Evolutionary conservation across 1,284 basidiomycete species (phyloP).

Genomic region (Cutaneotrichosporon spelunceum): DNA sequence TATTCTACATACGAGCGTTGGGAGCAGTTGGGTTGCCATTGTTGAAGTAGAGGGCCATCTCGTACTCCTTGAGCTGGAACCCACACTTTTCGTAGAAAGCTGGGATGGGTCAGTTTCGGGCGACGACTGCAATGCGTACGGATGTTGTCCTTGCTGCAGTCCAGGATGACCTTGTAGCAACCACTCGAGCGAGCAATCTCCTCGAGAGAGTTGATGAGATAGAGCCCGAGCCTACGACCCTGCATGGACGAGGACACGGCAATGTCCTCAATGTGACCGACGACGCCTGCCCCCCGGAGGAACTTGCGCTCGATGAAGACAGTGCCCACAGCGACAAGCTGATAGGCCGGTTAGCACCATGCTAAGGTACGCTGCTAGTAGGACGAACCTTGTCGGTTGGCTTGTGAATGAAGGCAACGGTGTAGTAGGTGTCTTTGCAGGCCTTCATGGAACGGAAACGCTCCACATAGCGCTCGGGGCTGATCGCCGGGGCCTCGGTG

Average conservation of each 20-base stretch:
- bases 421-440: conserved; percentile 68
- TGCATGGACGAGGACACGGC: conserved; percentile 83
- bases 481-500: conserved; percentile 70
- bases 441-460: conserved; percentile 59
- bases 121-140: conserved; percentile 58
- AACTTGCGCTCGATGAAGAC: conserved; percentile 93
- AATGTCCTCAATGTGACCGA: conserved; percentile 97
- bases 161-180: conserved; percentile 94
- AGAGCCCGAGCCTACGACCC: conserved; percentile 78
- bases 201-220: conserved; percentile 80
- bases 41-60: conserved; percentile 65
- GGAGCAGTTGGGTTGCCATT: background rate
- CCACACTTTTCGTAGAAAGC: conserved; percentile 98
- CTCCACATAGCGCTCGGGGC: conserved; percentile 62
- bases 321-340: conserved; percentile 77
- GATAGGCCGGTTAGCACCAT: background rate
- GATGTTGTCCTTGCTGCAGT: conserved; percentile 87
- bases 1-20: conserved; percentile 7
- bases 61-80: conserved; percentile 77
- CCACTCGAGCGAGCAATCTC: conserved; percentile 70
- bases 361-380: background rate
- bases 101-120: conserved; percentile 45
- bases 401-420: conserved; percentile 77
- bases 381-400: conserved; percentile 58
- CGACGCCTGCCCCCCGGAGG: conserved; percentile 70